These are phyloP conservation scores for Saraca asoca DNA, from an alignment of 331 rosid genomes.

Conservation along the genomic window DNA sequence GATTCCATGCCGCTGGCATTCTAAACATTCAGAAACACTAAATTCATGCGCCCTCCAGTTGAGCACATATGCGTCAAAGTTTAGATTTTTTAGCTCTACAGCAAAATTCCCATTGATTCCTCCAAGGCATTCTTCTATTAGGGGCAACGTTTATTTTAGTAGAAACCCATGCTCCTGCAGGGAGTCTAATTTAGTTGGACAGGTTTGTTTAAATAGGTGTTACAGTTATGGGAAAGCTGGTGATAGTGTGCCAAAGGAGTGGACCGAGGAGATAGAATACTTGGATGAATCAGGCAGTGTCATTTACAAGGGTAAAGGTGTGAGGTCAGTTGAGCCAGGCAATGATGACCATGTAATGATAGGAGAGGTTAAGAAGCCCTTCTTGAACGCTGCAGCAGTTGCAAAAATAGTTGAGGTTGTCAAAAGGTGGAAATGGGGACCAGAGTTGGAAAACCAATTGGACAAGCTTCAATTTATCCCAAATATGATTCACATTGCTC, in stretches of 20 bases:
- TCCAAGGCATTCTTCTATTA: background rate
- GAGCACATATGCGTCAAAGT: slow-evolving; percentile 28
- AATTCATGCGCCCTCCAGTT: slow-evolving; percentile 16
- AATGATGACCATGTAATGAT: slow-evolving; percentile 91
- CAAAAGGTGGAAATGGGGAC: slow-evolving; percentile 98
- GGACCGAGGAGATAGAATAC: slow-evolving; percentile 89
- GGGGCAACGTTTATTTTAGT: slow-evolving; percentile 8
- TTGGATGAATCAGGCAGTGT: slow-evolving; percentile 85
- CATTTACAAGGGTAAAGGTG: slow-evolving; percentile 73
- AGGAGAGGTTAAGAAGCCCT: slow-evolving; percentile 73
- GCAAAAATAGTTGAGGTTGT: slow-evolving; percentile 89
- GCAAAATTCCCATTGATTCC: slow-evolving; percentile 24
- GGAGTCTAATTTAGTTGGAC: slow-evolving; percentile 24
- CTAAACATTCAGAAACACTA: background rate
- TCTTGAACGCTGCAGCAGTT: slow-evolving; percentile 74
- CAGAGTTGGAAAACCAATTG: slow-evolving; percentile 89
- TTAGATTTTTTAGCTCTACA: slow-evolving; percentile 41
- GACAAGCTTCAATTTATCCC: slow-evolving; percentile 87
- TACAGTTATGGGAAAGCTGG: slow-evolving; percentile 45
- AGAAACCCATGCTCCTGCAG: slow-evolving; percentile 33
- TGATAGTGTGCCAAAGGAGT: slow-evolving; percentile 49
- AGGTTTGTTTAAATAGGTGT: slow-evolving; percentile 37
- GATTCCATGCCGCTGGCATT: slow-evolving; percentile 66
- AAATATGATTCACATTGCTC: slow-evolving; percentile 70
- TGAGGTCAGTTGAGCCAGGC: slow-evolving; percentile 83